These are phyloP conservation scores for Pyrenophora teres DNA, from an alignment of 2,329 filamentous ascomycete genomes.

Conservation along the genomic window DNA sequence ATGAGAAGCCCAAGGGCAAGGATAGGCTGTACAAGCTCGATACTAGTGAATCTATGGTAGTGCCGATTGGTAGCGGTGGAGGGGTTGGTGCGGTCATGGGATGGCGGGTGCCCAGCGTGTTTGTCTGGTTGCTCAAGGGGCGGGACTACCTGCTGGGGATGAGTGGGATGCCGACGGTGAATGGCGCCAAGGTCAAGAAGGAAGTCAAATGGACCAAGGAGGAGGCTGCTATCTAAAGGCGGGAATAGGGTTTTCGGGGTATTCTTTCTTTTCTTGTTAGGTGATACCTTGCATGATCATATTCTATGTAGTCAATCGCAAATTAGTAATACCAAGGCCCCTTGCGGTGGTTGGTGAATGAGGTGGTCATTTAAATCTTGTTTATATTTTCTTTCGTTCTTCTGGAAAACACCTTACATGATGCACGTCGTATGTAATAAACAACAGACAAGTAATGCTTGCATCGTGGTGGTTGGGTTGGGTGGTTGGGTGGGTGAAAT, in stretches of 20 bases:
- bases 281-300: too few species aligned
- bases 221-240: conserved; percentile 25
- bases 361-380: neutral
- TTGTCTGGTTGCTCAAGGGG: conserved; percentile 50
- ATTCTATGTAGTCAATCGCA: too few species aligned
- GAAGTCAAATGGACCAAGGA: conserved; percentile 32
- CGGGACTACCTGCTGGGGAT: conserved; percentile 47
- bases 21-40: conserved; percentile 31
- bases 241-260: neutral
- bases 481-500: neutral
- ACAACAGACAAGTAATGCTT: neutral
- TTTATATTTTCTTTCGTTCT: neutral
- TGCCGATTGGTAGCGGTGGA: conserved; percentile 39
- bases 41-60: conserved; percentile 33
- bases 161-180: conserved; percentile 15
- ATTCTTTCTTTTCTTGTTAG: neutral
- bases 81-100: conserved; percentile 47
- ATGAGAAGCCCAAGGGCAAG: conserved; percentile 30
- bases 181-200: conserved; percentile 31
- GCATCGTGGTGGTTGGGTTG: neutral
- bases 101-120: conserved; percentile 44
- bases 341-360: too few species aligned
- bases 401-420: too few species aligned
- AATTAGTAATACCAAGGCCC: too few species aligned
- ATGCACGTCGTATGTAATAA: too few species aligned